Evolutionary conservation across 345 rosid species (phyloP), one percentile per base, ranked within the genome.

Genomic region (Microcos paniculata): DNA sequence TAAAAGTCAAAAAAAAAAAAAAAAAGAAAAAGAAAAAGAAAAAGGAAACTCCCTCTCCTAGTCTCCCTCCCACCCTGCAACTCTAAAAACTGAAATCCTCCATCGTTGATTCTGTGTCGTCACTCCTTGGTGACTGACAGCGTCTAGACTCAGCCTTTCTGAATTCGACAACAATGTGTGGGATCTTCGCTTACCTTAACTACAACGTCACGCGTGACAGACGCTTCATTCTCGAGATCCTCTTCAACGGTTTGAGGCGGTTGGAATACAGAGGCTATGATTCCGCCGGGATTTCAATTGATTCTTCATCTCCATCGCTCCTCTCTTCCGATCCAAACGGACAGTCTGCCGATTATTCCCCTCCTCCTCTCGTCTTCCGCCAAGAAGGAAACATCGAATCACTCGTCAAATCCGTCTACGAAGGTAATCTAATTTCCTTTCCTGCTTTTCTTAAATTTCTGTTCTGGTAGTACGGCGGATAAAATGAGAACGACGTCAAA

Each of bases 321-420:
- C 57, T 43, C 15, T 13, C 23, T 62, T 59, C 63, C 19, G 48
- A 61, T 46, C 11, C 61, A 11, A 48, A 51, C 35, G 24, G n/a
- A 14, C 38, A 31, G 1, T 3, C 26, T 75, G 11, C 71, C 46
- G 13, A 28, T 11, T 30, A 57, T 59, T 23, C 18, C 24, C 73
- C 61, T 68, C 35, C 71, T 6, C 88, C 84, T 15, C 80, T 85
- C 64, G 84, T 85, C 53, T 85, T 85, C 66, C 88, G 85, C 40
- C 85, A 82, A 73, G 85, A 75, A 69, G 88, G 88, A 21, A 85
- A 85, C 76, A 85, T 85, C 58, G 85, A 85, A 57, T 85, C 88
- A 55, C 88, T 85, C 61, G 88, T 85, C 63, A 85, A 82, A 63
- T 85, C 84, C 7, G 85, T 85, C 53, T 80, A 82, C 51, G 68